These are phyloP conservation scores for Staphylotrichum tortipilum DNA, from an alignment of 495 filamentous ascomycete species.

Conservation along the genomic window DNA sequence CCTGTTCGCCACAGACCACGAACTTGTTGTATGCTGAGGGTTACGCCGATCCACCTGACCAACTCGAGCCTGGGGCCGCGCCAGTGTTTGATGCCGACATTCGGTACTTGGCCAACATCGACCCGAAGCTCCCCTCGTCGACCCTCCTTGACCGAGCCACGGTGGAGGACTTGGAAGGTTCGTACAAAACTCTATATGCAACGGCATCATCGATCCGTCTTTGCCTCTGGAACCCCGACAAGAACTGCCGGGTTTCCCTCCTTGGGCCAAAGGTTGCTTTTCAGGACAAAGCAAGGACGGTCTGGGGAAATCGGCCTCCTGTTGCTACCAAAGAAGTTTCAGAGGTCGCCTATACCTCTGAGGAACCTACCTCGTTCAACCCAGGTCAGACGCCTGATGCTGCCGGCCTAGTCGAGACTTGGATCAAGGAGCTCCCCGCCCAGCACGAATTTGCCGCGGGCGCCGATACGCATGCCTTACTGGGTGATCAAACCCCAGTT, in stretches of 20 bases:
- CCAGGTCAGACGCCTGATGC: too few species aligned
- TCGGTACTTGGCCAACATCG: constrained; percentile 27
- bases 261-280: constrained; percentile 5
- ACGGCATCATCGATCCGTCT: constrained; percentile 14
- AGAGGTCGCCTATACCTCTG: neutral
- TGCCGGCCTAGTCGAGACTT: neutral
- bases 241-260: neutral
- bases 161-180: neutral
- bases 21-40: constrained; percentile 34
- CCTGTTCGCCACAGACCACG: neutral
- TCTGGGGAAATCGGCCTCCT: neutral
- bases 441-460: neutral
- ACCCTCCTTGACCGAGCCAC: constrained; percentile 7
- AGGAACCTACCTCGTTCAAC: too few species aligned
- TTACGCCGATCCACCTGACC: constrained; percentile 13
- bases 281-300: neutral
- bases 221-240: constrained; percentile 8
- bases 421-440: neutral
- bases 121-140: constrained; percentile 7
- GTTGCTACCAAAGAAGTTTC: neutral
- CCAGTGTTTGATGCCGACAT: constrained; percentile 13
- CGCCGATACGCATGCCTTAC: neutral
- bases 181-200: constrained; percentile 13
- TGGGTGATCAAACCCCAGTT: neutral
- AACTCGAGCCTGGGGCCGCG: neutral